Conservation (phyloP, 2,329 filamentous ascomycete genomes). For the Trichophyton simii region DNA sequence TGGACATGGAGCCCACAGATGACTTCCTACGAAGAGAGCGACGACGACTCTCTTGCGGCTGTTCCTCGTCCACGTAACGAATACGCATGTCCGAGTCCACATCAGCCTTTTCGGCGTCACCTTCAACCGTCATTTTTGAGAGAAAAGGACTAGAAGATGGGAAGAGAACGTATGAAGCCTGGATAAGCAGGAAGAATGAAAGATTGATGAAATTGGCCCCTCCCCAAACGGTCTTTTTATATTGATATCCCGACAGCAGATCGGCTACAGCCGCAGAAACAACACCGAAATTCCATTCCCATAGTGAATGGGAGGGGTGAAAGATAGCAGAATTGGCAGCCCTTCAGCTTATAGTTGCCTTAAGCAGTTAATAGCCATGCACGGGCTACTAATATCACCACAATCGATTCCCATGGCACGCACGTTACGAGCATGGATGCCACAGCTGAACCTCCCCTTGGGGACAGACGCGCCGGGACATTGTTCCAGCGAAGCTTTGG, state of each 20-base stretch:
- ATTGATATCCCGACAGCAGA: background rate
- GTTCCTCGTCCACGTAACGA: slow-evolving; percentile 10
- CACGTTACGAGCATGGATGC: background rate
- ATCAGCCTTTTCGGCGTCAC: slow-evolving; percentile 7
- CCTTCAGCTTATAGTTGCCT: background rate
- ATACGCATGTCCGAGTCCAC: slow-evolving; percentile 3
- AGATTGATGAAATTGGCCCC: background rate
- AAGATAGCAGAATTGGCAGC: background rate
- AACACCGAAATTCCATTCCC: background rate
- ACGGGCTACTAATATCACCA: background rate
- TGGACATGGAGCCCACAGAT: slow-evolving; percentile 11
- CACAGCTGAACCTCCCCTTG: background rate
- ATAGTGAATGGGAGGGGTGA: too few relatives aligned
- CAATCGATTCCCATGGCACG: background rate
- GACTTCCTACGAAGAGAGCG: slow-evolving; percentile 6
- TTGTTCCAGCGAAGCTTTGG: background rate
- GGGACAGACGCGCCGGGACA: background rate
- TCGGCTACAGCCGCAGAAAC: background rate
- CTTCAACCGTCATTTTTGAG: background rate
- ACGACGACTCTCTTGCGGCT: slow-evolving; percentile 4
- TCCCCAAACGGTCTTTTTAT: background rate
- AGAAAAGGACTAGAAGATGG: background rate
- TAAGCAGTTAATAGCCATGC: background rate
- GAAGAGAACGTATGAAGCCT: background rate
- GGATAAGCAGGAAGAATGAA: background rate